Evolutionary conservation across 1,139 yeast genomes (phyloP).

Genomic region (Scheffersomyces titani): DNA sequence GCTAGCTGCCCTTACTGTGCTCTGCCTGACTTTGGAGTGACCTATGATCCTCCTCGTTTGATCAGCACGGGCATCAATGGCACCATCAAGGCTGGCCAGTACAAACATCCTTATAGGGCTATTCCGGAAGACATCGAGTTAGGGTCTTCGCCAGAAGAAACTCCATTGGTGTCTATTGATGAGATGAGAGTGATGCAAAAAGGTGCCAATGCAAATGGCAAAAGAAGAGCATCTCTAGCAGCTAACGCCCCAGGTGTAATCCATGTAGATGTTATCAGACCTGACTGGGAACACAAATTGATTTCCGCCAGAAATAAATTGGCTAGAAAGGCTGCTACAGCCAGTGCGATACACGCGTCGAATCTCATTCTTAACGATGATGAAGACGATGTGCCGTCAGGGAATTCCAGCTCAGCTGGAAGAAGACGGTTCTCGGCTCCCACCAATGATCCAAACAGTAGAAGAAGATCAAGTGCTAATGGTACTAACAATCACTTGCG

Average conservation of each 20-base stretch:
- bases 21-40: constrained; percentile 80
- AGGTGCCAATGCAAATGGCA: constrained; percentile 1
- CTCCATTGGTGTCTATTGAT: not conserved
- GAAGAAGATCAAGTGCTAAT: constrained; percentile 13
- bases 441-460: constrained; percentile 4
- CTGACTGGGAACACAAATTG: constrained; percentile 86
- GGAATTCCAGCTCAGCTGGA: constrained; percentile 11
- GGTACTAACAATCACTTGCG: constrained; percentile 14
- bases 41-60: constrained; percentile 64
- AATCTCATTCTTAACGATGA: constrained; percentile 51
- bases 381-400: constrained; percentile 8
- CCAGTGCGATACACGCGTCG: constrained; percentile 88
- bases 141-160: constrained; percentile 10
- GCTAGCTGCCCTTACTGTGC: constrained; percentile 96
- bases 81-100: constrained; percentile 13
- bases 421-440: constrained; percentile 3
- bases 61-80: constrained; percentile 59
- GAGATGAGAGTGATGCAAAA: constrained; percentile 1
- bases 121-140: constrained; percentile 14
- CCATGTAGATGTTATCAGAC: constrained; percentile 79
- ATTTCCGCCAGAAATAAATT: constrained; percentile 70
- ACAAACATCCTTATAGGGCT: constrained; percentile 2
- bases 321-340: constrained; percentile 89
- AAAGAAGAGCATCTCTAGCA: constrained; percentile 51
- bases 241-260: constrained; percentile 67